phyloP scores from a whole-genome alignment of 495 filamentous ascomycete species.

The Aspergillus incahuasiensis region DNA sequence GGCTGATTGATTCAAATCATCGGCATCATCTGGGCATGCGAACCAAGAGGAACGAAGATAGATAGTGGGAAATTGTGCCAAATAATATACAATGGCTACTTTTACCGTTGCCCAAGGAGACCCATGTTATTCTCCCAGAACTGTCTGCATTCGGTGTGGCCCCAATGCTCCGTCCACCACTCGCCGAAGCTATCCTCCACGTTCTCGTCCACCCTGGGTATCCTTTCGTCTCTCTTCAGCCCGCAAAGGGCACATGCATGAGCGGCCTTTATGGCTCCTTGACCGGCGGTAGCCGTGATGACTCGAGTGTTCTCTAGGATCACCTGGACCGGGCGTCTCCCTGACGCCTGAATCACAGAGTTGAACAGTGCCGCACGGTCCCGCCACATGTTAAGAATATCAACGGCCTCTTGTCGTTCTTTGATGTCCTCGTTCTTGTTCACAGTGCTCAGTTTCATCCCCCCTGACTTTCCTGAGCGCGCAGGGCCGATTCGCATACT shows the following conservation, averaged over 20 bases:
- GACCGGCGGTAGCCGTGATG: constrained; percentile 48
- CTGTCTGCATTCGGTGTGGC: constrained; percentile 69
- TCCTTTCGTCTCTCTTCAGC: constrained; percentile 77
- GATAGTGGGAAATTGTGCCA: background rate
- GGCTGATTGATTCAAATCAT: background rate
- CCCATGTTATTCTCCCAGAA: constrained; percentile 79
- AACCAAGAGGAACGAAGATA: background rate
- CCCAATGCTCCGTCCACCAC: constrained; percentile 94
- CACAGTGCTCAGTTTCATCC: constrained; percentile 85
- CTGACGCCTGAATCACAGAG: constrained; percentile 32
- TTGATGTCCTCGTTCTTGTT: constrained; percentile 74
- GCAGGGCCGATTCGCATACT: constrained; percentile 80
- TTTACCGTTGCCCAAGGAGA: constrained; percentile 59
- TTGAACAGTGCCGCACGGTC: constrained; percentile 40
- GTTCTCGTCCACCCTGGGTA: constrained; percentile 66
- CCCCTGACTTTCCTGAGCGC: constrained; percentile 56
- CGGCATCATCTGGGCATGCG: background rate
- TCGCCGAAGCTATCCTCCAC: constrained; percentile 89
- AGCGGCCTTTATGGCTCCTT: constrained; percentile 63
- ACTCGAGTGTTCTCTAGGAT: constrained; percentile 59
- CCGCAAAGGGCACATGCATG: constrained; percentile 86
- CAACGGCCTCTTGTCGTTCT: constrained; percentile 83
- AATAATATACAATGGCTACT: background rate
- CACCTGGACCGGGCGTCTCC: constrained; percentile 55
- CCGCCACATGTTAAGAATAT: constrained; percentile 69